These are phyloP conservation scores for Patellifolia procumbens DNA, from an alignment of 179 eudicot genomes.

Conservation along the genomic window DNA sequence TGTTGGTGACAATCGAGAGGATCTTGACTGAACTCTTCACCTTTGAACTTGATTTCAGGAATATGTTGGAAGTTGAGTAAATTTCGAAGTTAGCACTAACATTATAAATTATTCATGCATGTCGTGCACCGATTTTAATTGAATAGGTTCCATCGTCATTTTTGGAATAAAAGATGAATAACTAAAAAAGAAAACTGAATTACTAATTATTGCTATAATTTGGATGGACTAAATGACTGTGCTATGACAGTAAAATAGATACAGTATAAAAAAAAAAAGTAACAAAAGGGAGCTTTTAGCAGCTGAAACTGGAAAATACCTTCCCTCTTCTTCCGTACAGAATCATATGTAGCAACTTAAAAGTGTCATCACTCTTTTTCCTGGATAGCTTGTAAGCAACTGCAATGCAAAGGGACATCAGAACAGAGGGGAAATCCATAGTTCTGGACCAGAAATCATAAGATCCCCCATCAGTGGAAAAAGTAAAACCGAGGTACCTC, in stretches of 20 bases:
- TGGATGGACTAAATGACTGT: background rate
- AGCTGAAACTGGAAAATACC: slow-evolving; percentile 42
- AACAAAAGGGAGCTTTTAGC: background rate
- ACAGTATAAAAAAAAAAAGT: background rate
- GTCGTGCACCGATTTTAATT: background rate
- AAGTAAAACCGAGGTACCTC: background rate
- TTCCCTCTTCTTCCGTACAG: slow-evolving; percentile 85
- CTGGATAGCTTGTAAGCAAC: slow-evolving; percentile 88
- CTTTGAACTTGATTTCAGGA: no score
- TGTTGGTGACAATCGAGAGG: no score
- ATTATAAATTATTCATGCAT: background rate
- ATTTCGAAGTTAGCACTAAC: no score
- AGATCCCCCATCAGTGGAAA: background rate
- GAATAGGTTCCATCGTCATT: background rate
- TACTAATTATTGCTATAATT: background rate
- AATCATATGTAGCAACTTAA: slow-evolving; percentile 74
- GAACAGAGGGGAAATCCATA: slow-evolving; percentile 13
- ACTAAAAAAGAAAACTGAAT: background rate
- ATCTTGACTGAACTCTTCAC: no score
- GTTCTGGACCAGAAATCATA: background rate
- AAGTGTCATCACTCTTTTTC: slow-evolving; percentile 67
- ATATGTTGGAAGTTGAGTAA: no score
- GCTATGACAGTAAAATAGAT: background rate
- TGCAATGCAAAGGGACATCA: slow-evolving; percentile 35
- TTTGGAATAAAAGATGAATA: no score